Evolutionary conservation across 306 rosid species (phyloP).

Genomic region (Aeschynomene evenia): DNA sequence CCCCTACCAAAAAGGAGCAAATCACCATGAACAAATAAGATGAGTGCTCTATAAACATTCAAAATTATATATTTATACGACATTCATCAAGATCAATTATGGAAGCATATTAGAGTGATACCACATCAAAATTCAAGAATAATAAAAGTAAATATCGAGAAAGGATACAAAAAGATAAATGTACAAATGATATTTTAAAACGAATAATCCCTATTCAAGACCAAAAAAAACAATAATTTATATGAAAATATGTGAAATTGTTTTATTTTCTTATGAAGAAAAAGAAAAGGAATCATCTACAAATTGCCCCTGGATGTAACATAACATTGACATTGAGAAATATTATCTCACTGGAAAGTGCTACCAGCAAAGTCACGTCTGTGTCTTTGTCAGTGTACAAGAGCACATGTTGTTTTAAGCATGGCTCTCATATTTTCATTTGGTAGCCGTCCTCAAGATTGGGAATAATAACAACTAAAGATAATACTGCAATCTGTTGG

Average conservation of each 20-base stretch:
- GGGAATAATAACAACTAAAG: neutral
- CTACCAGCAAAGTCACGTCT: neutral
- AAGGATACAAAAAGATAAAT: no score
- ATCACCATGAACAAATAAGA: no score
- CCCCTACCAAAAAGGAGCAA: no score
- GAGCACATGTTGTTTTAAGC: neutral
- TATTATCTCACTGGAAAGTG: neutral
- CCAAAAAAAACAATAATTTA: no score
- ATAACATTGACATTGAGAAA: neutral
- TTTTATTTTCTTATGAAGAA: neutral
- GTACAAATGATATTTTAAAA: no score
- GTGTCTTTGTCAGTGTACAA: neutral
- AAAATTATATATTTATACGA: no score
- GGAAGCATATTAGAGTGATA: no score
- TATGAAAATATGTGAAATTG: neutral
- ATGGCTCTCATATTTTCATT: conserved; percentile 4
- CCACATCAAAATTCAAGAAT: no score
- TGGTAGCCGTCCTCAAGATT: neutral
- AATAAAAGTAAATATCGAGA: no score
- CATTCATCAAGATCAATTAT: no score
- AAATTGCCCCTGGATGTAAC: neutral
- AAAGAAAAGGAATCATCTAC: neutral
- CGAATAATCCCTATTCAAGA: no score
- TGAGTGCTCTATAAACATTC: no score
- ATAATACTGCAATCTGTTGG: neutral